Base-by-base conservation (phyloP, 1,284 basidiomycete genomes). In the Tylopilus sp. region DNA sequence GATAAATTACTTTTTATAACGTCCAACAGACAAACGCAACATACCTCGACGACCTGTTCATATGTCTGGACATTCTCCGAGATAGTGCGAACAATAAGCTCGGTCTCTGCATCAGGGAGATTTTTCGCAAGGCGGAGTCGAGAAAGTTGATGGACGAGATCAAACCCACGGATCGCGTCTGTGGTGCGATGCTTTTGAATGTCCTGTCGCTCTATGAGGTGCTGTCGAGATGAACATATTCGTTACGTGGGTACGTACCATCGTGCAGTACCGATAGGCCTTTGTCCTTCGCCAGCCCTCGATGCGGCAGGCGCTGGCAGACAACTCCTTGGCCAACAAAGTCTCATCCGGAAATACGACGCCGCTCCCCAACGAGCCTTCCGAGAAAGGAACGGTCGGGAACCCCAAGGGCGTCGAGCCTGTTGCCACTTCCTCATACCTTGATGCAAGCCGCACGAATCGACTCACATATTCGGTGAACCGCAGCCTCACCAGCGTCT, bases 41-140 rank as follows among this genome's bases (percentile, higher is more conserved):
- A 52, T 59, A 92, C 94, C 79, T 98, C 93, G 6, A 91, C 78
- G 3, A 94, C 86, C 69, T 97, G 89, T 46, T 94, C 90, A 60
- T 96, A 92, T 0, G 81, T 78, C 54, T 78, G 79, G 31, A 90
- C 75, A 49, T 77, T 79, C 26, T 86, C 79, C 0, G 82, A 79
- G 9, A 98, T 69, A 3, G 82, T 80, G 12, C 79, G 75, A 70
- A 90, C 86, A 56, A 97, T 93, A 29, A 83, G 60, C 55, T 86
- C 79, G 0, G 81, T 81, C 68, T 98, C 90, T 1, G 70, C 63
- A 48, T 81, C 76, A 0, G 75, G 59, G 65, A 93, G 73, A 39
- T 73, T 74, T 59, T 80, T 83, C 6, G 75, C 77, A 49, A 81
- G 73, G 13, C 86, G 74, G 37, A 94, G 69, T 6, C 88, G 74